Evolutionary conservation across 2,329 filamentous ascomycete species (phyloP), one percentile per base, ranked within the genome.

Genomic region (Colletotrichum navitas): DNA sequence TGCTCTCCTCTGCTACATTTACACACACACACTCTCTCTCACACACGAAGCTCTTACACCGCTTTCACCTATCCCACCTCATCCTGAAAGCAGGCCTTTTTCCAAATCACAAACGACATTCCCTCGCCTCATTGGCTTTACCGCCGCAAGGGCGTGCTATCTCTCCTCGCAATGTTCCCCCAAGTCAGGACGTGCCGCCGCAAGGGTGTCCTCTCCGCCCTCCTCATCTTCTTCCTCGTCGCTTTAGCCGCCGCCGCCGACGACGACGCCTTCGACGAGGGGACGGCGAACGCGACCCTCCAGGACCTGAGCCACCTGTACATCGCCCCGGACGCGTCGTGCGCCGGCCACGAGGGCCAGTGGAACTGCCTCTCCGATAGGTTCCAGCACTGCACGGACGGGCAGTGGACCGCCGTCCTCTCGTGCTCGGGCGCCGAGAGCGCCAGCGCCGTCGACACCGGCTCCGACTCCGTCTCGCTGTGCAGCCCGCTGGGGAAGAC

Each of bases 281-380:
- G 36, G 29, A 10, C 34, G 21, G 21, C 14, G 24, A 61, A 63
- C 54, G 26, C 34, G 0, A 70, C 55, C 18, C 26, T 68, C 26
- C 43, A 26, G 3, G 63, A 63, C 51, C 52, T 63, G 55, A 24
- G 68, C 14, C 73, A 66, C 34, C 77, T 77, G n/a, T 75, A 76
- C 18, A 76, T 82, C 71, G 71, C 78, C 16, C 77, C 75, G 4
- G 84, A 84, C 26, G 78, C 82, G 2, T 74, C 77, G 5, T 88
- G 86, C 77, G 77, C 78, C 14, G 77, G 76, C 12, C 75, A 79
- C 16, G 86, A 88, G 70, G 86, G 86, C n/a, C 82, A 84, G 72
- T 88, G 86, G 86, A 86, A 88, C 77, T 88, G 87, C 79, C 84
- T 88, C 79, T 81, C 80, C 0, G 78, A 74, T 26, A 81, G 79